A percentile compares a stretch with the other conserved stretches of the same genome.
phyloP scores from a whole-genome alignment of 768 basidiomycete species.

The Serpula lacrymans region DNA sequence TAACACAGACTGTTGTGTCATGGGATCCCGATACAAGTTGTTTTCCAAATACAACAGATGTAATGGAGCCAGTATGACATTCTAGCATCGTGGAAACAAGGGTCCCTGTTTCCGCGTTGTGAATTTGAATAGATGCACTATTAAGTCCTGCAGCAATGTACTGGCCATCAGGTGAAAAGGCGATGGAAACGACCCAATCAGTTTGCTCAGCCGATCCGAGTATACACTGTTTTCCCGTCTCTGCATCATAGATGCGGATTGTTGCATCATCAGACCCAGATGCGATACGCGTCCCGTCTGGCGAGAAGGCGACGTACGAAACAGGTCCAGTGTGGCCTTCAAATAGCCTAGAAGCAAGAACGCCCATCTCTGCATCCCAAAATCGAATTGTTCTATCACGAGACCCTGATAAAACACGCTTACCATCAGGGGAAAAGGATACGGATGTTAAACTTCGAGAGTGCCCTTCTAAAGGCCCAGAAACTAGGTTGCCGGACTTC shows the following conservation, averaged over 20 bases:
- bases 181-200: background rate
- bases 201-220: background rate
- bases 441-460: constrained; percentile 14
- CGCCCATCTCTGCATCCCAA: constrained; percentile 24
- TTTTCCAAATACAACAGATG: background rate
- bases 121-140: background rate
- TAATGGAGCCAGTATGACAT: background rate
- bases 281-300: constrained; percentile 19
- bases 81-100: background rate
- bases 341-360: constrained; percentile 12
- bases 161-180: constrained; percentile 1
- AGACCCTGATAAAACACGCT: constrained; percentile 21
- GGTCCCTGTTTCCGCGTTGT: background rate
- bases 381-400: constrained; percentile 15
- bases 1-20: constrained; percentile 17
- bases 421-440: constrained; percentile 26
- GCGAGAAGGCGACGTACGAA: constrained; percentile 27
- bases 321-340: constrained; percentile 17
- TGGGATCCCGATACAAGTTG: background rate
- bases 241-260: background rate
- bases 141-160: background rate
- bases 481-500: constrained; percentile 23
- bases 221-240: background rate
- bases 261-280: constrained; percentile 23
- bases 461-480: constrained; percentile 13